Evolutionary conservation across 371 early-diverging fungal genomes (phyloP), one percentile per base, ranked within the genome.

Genomic region (Nematocida ausubeli): DNA sequence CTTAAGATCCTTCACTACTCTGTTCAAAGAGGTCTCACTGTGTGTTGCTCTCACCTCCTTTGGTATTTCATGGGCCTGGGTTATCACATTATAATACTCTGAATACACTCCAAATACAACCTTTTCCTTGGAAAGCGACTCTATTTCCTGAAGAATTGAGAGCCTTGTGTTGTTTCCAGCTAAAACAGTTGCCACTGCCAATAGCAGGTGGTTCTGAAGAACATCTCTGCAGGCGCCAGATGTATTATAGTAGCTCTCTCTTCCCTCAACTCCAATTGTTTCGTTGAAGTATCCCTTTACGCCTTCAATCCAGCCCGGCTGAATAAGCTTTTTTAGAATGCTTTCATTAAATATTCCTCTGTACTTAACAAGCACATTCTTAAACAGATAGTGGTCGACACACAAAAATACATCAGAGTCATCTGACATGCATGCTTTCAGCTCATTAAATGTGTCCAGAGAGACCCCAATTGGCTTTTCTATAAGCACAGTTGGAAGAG

Each of bases 401-500:
- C 84, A 84, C 32, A 56, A 54, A 12, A 82, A 35, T 34, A 63
- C 62, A 24, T 35, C 26, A 14, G 68, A 54, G 24, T 72, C 39
- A 60, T 28, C 30, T 7, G 3, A 2, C 35, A 68, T 57, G 14
- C 24, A 37, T 47, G 55, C 28, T 42, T 75, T 71, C 9, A 86
- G 49, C 24, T 56, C 85, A 63, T 89, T 87, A 57, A 92, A 92
- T 24, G 89, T 90, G 14, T 91, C 91, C 2, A 90, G 87, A 81
- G 93, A 94, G 82, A 90, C 90, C 19, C 99, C 99, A 89, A 95
- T 95, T 0, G 99, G 99, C 85, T 99, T 99, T 83, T 99, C 99
- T n/a, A 96, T 89, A 52, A 94, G 89, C 49, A 96, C 72, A 12
- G 90, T 60, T 9, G 42, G 80, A 4, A 52, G 9, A n/a, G 7